phyloP scores from a whole-genome alignment of 2,329 filamentous ascomycete genomes.

The Talaromyces sp. region DNA sequence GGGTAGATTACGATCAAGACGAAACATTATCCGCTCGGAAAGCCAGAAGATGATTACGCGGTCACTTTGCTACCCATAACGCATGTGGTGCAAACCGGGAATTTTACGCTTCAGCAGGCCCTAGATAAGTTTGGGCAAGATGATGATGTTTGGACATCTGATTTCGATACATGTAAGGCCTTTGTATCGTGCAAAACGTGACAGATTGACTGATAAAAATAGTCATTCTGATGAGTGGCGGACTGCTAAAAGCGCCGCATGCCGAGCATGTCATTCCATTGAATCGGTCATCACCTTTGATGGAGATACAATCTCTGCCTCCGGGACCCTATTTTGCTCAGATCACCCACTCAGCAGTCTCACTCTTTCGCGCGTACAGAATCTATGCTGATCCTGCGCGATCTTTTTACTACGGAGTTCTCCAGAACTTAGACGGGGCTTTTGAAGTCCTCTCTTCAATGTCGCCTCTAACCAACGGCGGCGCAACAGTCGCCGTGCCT shows the following conservation, averaged over 20 bases:
- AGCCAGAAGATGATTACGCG: not conserved
- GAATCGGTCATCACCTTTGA: not conserved
- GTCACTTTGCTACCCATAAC: not conserved
- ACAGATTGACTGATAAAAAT: not conserved
- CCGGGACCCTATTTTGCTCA: not conserved
- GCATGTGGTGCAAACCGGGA: not conserved
- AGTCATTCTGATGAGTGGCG: not conserved
- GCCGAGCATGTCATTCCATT: not conserved
- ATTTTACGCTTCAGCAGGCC: not conserved
- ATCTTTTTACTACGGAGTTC: not conserved
- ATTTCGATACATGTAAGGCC: not conserved
- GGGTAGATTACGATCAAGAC: not conserved
- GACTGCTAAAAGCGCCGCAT: not conserved
- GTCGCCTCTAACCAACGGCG: not conserved
- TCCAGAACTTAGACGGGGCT: not conserved
- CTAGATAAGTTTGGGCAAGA: not conserved
- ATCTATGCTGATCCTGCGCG: conserved; percentile 3
- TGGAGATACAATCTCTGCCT: not conserved
- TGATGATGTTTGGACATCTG: not conserved
- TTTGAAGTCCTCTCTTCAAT: not conserved
- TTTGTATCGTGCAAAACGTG: too few relatives aligned
- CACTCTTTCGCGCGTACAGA: conserved; percentile 1
- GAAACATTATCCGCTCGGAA: not conserved
- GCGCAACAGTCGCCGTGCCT: not conserved
- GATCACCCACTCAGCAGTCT: not conserved